Percentiles rank a stretch among this genome's conserved stretches.
phyloP scores from a whole-genome alignment of 169 alveolate species.

The Cryptosporidium muris region DNA sequence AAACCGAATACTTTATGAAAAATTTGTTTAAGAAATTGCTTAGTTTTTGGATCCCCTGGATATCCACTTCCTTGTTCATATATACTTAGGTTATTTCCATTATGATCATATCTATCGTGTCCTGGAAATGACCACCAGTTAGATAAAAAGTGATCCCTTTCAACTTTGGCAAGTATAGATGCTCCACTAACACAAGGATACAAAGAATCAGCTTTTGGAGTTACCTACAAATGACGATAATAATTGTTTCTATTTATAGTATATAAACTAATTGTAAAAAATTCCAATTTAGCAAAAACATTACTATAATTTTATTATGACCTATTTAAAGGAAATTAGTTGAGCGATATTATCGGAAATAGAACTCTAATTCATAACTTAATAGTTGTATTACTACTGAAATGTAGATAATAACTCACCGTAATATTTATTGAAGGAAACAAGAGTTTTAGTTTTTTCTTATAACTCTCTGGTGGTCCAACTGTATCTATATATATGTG shows the following conservation, averaged over 20 bases:
- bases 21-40: constrained; percentile 85
- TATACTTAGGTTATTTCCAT: constrained; percentile 74
- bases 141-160: constrained; percentile 84
- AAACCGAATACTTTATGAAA: constrained; percentile 94
- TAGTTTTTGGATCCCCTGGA: constrained; percentile 92
- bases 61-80: constrained; percentile 91
- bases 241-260: too few relatives aligned
- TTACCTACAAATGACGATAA: neutral
- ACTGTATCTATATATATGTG: constrained; percentile 93
- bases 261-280: too few relatives aligned
- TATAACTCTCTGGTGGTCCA: constrained; percentile 91
- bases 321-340: too few relatives aligned
- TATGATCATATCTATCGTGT: constrained; percentile 35
- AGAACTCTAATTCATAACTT: too few relatives aligned
- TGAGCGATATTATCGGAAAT: too few relatives aligned
- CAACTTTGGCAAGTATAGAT: constrained; percentile 95
- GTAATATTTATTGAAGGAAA: constrained; percentile 85
- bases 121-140: constrained; percentile 70
- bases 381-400: too few relatives aligned
- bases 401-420: constrained; percentile 70
- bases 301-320: too few relatives aligned
- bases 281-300: too few relatives aligned
- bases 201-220: constrained; percentile 94
- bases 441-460: constrained; percentile 78
- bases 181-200: constrained; percentile 97